Conservation (phyloP, 2,329 filamentous ascomycete genomes). For the Ophiostoma himal-ulmi region DNA sequence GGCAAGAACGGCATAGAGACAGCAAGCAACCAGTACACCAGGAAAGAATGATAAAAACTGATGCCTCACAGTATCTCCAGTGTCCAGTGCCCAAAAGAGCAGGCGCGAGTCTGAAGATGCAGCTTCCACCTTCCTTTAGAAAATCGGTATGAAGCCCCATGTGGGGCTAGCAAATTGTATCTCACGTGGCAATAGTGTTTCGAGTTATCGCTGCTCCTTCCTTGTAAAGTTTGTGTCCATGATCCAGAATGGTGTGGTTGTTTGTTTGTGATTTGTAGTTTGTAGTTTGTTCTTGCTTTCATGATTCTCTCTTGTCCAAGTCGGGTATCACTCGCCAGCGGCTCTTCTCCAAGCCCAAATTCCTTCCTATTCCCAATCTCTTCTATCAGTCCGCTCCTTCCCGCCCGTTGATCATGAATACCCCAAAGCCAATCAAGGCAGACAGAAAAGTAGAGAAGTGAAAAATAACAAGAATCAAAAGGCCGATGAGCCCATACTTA, state of each 20-base stretch:
- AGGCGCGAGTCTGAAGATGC: neutral
- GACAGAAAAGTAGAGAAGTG: no score
- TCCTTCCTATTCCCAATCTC: conserved; percentile 1
- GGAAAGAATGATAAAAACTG: neutral
- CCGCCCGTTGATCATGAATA: neutral
- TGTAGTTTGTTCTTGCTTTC: conserved; percentile 1
- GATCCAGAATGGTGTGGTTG: neutral
- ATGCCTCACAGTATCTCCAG: neutral
- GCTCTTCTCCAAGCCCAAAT: conserved; percentile 1
- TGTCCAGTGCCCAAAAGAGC: neutral
- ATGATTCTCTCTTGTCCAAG: conserved; percentile 12
- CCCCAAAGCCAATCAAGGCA: conserved; percentile 13
- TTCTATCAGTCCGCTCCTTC: neutral
- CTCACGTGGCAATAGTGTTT: conserved; percentile 1
- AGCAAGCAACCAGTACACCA: neutral
- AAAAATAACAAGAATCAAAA: conserved; percentile 8
- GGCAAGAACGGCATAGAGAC: neutral
- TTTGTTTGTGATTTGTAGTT: neutral
- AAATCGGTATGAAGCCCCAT: no score
- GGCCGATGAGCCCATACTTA: conserved; percentile 7
- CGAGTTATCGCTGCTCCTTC: neutral
- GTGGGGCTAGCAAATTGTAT: neutral
- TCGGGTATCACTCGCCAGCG: neutral
- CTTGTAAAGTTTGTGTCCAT: neutral
- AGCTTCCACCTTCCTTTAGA: neutral